Evolutionary conservation across 1,284 basidiomycete species (phyloP).

Genomic region (Ustilago esculenta): DNA sequence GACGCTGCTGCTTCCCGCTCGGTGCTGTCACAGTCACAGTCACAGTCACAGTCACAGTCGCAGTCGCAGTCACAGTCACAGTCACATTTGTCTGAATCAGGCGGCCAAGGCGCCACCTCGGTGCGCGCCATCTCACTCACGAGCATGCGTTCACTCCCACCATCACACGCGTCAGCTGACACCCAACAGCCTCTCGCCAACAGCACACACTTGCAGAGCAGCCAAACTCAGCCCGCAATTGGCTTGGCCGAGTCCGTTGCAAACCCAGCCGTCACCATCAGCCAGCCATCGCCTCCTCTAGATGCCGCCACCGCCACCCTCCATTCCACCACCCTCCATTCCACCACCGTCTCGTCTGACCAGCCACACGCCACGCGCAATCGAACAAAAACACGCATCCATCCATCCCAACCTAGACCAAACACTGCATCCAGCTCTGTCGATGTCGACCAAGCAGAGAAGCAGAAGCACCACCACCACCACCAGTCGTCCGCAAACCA

Average conservation of each 20-base stretch:
- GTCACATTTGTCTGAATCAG: too few relatives aligned
- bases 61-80: too few relatives aligned
- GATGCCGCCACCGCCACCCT: not conserved
- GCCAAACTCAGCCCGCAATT: too few relatives aligned
- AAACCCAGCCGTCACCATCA: not conserved
- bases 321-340: not conserved
- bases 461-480: not conserved
- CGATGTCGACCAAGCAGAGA: constrained; percentile 23
- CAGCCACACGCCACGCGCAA: constrained; percentile 12
- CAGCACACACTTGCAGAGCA: not conserved
- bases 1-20: too few relatives aligned
- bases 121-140: constrained; percentile 23
- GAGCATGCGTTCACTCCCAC: not conserved
- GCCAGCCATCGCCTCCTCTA: constrained; percentile 2
- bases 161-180: not conserved
- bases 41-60: too few relatives aligned
- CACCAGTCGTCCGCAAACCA: not conserved
- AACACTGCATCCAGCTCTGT: constrained; percentile 1
- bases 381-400: constrained; percentile 8
- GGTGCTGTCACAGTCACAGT: too few relatives aligned
- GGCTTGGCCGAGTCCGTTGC: constrained; percentile 1
- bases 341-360: too few relatives aligned
- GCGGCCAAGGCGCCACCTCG: too few relatives aligned
- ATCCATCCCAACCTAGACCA: not conserved
- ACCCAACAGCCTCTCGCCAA: not conserved